Conservation (phyloP, 2,329 filamentous ascomycete genomes). For the Pseudopithomyces chartarum region DNA sequence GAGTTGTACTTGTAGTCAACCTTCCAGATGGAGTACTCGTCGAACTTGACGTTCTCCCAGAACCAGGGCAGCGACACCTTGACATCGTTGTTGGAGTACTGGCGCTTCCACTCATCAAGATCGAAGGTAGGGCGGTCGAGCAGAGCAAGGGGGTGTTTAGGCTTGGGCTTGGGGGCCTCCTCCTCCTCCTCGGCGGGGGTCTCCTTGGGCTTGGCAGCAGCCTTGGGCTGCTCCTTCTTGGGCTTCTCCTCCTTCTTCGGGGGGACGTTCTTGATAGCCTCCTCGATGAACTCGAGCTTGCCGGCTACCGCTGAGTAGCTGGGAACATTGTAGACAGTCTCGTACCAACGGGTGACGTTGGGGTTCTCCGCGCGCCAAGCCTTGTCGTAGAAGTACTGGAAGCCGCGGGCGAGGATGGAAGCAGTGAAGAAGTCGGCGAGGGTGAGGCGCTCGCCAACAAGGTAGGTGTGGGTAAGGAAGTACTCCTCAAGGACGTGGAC, state of each 20-base stretch:
- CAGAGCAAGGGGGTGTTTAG: slow-evolving; percentile 93
- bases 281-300: slow-evolving; percentile 79
- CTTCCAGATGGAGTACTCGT: slow-evolving; percentile 95
- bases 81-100: slow-evolving; percentile 94
- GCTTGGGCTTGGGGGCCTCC: slow-evolving; percentile 74
- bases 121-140: slow-evolving; percentile 80
- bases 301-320: slow-evolving; percentile 82
- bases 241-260: slow-evolving; percentile 69
- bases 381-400: slow-evolving; percentile 94
- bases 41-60: slow-evolving; percentile 93
- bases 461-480: slow-evolving; percentile 91
- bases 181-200: slow-evolving; percentile 65
- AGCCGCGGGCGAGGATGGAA: slow-evolving; percentile 80
- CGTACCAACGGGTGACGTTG: slow-evolving; percentile 90
- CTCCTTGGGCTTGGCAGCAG: slow-evolving; percentile 58
- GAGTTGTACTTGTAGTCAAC: slow-evolving; percentile 99
- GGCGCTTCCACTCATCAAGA: slow-evolving; percentile 97
- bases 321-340: slow-evolving; percentile 90
- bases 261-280: slow-evolving; percentile 72
- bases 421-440: slow-evolving; percentile 90
- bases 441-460: slow-evolving; percentile 96
- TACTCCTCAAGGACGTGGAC: slow-evolving; percentile 81
- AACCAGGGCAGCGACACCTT: slow-evolving; percentile 90
- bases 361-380: slow-evolving; percentile 82
- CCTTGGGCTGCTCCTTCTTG: slow-evolving; percentile 73